phyloP scores from a whole-genome alignment of 1,284 basidiomycete species.

The Naganishia liquefaciens region DNA sequence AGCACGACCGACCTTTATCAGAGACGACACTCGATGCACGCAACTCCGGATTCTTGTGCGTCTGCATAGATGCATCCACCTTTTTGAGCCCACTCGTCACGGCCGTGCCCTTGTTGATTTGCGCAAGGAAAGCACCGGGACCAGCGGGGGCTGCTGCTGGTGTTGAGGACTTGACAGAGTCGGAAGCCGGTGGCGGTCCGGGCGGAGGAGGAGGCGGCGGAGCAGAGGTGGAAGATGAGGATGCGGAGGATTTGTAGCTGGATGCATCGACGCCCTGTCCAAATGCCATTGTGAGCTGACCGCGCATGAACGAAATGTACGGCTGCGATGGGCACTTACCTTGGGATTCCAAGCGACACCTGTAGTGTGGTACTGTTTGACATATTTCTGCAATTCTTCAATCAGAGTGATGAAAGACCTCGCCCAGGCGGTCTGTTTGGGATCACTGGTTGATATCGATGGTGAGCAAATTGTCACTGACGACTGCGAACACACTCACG shows the following conservation, averaged over 20 bases:
- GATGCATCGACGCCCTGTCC: slow-evolving; percentile 65
- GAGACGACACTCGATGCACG: slow-evolving; percentile 69
- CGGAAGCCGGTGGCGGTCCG: slow-evolving; percentile 59
- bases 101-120: slow-evolving; percentile 84
- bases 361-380: slow-evolving; percentile 82
- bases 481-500: slow-evolving; percentile 59
- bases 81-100: slow-evolving; percentile 89
- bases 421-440: slow-evolving; percentile 88
- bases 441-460: slow-evolving; percentile 62
- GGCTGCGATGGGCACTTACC: slow-evolving; percentile 58
- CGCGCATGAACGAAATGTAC: not conserved
- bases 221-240: slow-evolving; percentile 40
- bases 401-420: slow-evolving; percentile 70
- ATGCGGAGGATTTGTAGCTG: slow-evolving; percentile 56
- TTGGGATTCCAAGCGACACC: slow-evolving; percentile 88
- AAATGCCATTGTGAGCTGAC: not conserved
- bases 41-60: slow-evolving; percentile 94
- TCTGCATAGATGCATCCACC: slow-evolving; percentile 95
- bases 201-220: slow-evolving; percentile 62
- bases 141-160: slow-evolving; percentile 54
- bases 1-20: slow-evolving; percentile 48
- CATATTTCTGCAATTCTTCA: slow-evolving; percentile 78
- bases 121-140: slow-evolving; percentile 84
- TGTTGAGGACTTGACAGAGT: slow-evolving; percentile 54
- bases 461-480: not conserved